A percentile compares a stretch with the other conserved stretches of the same genome.
Evolutionary conservation across 192 early-diverging fungal species (phyloP).

Genomic region (Chytriomyces sp.): DNA sequence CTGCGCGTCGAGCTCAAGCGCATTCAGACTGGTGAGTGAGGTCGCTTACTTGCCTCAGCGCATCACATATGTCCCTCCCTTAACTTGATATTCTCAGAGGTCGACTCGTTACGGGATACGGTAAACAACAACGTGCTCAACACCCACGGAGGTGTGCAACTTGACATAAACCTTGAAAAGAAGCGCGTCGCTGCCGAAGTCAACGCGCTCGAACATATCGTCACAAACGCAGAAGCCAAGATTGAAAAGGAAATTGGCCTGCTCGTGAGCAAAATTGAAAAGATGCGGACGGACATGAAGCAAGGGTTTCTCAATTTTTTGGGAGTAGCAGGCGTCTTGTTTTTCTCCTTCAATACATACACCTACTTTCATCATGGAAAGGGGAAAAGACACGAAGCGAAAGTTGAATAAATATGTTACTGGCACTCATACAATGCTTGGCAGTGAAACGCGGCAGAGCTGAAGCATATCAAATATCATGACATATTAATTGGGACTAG

Average conservation of each 20-base stretch:
- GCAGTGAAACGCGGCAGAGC: too few relatives aligned
- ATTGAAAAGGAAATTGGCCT: conserved; percentile 44
- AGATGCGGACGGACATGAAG: conserved; percentile 14
- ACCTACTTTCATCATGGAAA: neutral
- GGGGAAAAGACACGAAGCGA: too few relatives aligned
- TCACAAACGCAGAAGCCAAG: conserved; percentile 35
- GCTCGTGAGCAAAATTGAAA: conserved; percentile 31
- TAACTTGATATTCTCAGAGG: conserved; percentile 60
- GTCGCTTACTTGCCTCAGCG: neutral
- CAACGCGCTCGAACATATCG: conserved; percentile 42
- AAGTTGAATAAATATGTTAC: neutral
- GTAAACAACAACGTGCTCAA: conserved; percentile 78
- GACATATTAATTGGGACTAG: too few relatives aligned
- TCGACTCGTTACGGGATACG: conserved; percentile 77
- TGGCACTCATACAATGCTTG: too few relatives aligned
- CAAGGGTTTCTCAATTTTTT: neutral
- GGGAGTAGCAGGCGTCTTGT: neutral
- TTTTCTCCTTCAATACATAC: neutral
- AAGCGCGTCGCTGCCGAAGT: conserved; percentile 82
- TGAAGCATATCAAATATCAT: too few relatives aligned
- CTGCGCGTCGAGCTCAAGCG: conserved; percentile 18
- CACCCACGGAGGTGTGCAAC: conserved; percentile 77
- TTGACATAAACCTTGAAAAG: conserved; percentile 91
- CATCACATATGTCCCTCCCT: neutral
- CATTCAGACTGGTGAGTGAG: conserved; percentile 4